These are phyloP conservation scores for Fusarium vanettenii DNA, from an alignment of 2,329 filamentous ascomycete genomes.

Conservation along the genomic window DNA sequence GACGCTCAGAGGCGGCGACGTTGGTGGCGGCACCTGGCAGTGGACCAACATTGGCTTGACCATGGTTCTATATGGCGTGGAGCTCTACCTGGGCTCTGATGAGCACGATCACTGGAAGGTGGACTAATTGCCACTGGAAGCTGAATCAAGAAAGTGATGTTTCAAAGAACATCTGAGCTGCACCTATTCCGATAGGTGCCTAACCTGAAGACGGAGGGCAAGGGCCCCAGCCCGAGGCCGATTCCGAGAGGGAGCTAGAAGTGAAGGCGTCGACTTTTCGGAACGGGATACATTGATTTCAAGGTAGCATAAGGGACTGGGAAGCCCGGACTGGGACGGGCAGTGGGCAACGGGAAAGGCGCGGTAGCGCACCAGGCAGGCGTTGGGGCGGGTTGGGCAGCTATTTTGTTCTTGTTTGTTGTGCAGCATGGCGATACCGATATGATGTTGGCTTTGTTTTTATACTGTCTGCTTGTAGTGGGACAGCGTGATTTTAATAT, in stretches of 20 bases:
- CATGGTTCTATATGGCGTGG: conserved; percentile 89
- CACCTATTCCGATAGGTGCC: background rate
- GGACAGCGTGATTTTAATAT: conserved; percentile 17
- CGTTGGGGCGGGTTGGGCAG: conserved; percentile 47
- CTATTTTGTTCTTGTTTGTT: conserved; percentile 34
- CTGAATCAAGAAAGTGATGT: background rate
- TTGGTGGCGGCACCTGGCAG: conserved; percentile 86
- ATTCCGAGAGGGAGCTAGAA: conserved; percentile 14
- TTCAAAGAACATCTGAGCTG: background rate
- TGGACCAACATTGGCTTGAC: conserved; percentile 94
- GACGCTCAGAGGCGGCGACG: conserved; percentile 84
- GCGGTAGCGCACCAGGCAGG: conserved; percentile 45
- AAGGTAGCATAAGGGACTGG: conserved; percentile 39
- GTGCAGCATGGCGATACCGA: conserved; percentile 50
- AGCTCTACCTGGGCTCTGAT: conserved; percentile 86
- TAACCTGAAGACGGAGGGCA: conserved; percentile 12
- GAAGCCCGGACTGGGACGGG: conserved; percentile 35
- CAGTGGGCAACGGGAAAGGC: conserved; percentile 34
- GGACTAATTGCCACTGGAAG: conserved; percentile 68
- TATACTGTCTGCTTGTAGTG: conserved; percentile 28
- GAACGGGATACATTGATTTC: conserved; percentile 28
- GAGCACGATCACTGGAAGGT: conserved; percentile 96
- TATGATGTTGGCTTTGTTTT: conserved; percentile 40
- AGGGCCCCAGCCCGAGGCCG: conserved; percentile 9
- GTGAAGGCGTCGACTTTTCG: conserved; percentile 21